Conservation (phyloP, 306 rosid species). For the Cicer cuneatum region DNA sequence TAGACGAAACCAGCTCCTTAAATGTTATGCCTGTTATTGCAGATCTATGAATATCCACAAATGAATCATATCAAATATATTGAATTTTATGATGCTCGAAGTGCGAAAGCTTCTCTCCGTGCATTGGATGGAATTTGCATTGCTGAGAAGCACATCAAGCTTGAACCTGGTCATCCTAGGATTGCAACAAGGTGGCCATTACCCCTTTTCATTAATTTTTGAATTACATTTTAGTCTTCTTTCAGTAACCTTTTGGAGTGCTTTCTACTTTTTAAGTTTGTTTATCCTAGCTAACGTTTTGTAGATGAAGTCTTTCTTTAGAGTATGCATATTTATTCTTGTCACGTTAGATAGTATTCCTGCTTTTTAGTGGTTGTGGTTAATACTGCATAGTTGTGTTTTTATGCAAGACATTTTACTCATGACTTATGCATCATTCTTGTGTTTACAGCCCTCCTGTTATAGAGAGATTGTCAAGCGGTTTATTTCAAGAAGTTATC, state of each 20-base stretch:
- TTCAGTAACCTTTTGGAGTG: slow-evolving; percentile 23
- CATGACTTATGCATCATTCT: too few relatives aligned
- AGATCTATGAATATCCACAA: slow-evolving; percentile 70
- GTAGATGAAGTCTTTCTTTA: slow-evolving; percentile 22
- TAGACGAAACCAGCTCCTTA: slow-evolving; percentile 24
- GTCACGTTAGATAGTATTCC: slow-evolving; percentile 17
- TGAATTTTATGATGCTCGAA: slow-evolving; percentile 79
- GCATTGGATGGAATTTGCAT: slow-evolving; percentile 64
- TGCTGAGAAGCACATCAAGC: slow-evolving; percentile 79
- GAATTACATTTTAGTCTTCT: slow-evolving; percentile 16
- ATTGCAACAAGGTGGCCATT: slow-evolving; percentile 56
- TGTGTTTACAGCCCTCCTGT: too few relatives aligned
- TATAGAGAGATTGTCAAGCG: too few relatives aligned
- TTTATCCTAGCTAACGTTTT: slow-evolving; percentile 12
- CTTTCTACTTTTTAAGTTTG: slow-evolving; percentile 32
- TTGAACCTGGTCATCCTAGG: slow-evolving; percentile 68
- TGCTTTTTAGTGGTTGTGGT: slow-evolving; percentile 33
- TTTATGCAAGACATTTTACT: too few relatives aligned
- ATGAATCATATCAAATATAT: slow-evolving; percentile 54
- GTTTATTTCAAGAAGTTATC: too few relatives aligned
- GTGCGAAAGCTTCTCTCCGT: slow-evolving; percentile 72
- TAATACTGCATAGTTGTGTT: too few relatives aligned
- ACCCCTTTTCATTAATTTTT: slow-evolving; percentile 16
- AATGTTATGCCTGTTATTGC: slow-evolving; percentile 42
- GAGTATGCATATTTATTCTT: slow-evolving; percentile 22